Percentiles rank a stretch among this genome's conserved stretches.
These are phyloP conservation scores for Brassica incana DNA, from an alignment of 345 rosid genomes.

Conservation along the genomic window DNA sequence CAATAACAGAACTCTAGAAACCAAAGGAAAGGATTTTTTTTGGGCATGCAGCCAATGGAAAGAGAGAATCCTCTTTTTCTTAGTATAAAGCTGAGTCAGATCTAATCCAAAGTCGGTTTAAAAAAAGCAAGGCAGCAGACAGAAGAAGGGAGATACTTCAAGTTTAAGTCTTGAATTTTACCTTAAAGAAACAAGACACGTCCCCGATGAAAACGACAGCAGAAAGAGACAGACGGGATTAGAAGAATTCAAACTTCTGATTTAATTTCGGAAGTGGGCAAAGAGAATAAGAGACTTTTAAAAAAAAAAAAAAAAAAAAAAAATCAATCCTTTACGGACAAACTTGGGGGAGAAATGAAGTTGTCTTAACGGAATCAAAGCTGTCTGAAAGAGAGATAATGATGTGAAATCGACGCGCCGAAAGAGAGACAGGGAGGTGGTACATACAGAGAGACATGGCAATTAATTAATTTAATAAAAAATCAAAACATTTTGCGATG, in stretches of 20 bases:
- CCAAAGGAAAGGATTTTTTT: conserved; percentile 3
- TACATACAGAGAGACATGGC: conserved; percentile 19
- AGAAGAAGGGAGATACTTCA: conserved; percentile 34
- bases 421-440: conserved; percentile 18
- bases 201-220: too few species aligned
- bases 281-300: conserved; percentile 1
- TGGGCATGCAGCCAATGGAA: conserved; percentile 28
- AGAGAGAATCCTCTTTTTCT: conserved; percentile 5
- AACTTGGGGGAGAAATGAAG: conserved; percentile 13
- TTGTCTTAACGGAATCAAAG: conserved; percentile 15
- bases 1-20: conserved; percentile 1
- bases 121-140: too few species aligned
- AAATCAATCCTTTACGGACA: neutral
- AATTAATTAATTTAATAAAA: neutral
- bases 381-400: conserved; percentile 17
- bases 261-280: conserved; percentile 9
- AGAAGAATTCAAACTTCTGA: conserved; percentile 7
- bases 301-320: neutral
- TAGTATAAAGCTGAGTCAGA: conserved; percentile 41
- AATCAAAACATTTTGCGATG: neutral
- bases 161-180: conserved; percentile 41
- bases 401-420: conserved; percentile 22
- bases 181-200: conserved; percentile 45
- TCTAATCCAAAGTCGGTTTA: conserved; percentile 28
- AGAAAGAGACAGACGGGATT: conserved; percentile 16